phyloP scores from a whole-genome alignment of 2,329 filamentous ascomycete species.

The Ophiostoma sp. region DNA sequence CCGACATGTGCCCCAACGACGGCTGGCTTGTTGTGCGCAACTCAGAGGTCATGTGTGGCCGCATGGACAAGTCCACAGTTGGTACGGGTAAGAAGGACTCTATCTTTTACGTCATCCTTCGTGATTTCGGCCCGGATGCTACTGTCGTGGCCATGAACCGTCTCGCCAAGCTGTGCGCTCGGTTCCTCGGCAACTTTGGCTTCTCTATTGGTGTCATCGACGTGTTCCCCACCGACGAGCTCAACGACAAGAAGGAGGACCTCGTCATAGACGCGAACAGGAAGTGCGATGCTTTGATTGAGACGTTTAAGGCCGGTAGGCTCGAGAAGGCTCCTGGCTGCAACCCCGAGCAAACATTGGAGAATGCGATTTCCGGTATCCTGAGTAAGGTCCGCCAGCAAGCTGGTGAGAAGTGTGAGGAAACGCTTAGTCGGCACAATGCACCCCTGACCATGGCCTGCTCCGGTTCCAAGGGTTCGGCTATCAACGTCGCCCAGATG shows the following conservation, averaged over 20 bases:
- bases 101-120: conserved; percentile 91
- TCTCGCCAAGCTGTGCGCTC: conserved; percentile 80
- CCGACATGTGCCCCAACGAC: conserved; percentile 79
- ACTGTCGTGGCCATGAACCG: conserved; percentile 92
- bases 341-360: conserved; percentile 85
- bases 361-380: conserved; percentile 84
- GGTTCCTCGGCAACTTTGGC: conserved; percentile 81
- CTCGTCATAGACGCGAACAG: conserved; percentile 74
- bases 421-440: conserved; percentile 84
- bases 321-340: conserved; percentile 83
- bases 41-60: conserved; percentile 93
- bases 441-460: conserved; percentile 94
- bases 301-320: conserved; percentile 71
- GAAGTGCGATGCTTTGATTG: conserved; percentile 77
- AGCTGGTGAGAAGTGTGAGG: conserved; percentile 86
- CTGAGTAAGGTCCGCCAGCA: conserved; percentile 86
- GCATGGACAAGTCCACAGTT: conserved; percentile 98
- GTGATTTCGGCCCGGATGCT: conserved; percentile 87
- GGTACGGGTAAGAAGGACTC: conserved; percentile 96
- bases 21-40: conserved; percentile 90
- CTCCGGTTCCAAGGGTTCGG: conserved; percentile 92
- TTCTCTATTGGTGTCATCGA: conserved; percentile 97
- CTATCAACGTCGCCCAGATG: conserved; percentile 99
- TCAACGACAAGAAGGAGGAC: conserved; percentile 67
- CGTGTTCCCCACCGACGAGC: conserved; percentile 72